Base-by-base conservation (phyloP, 2,329 filamentous ascomycete species). In the Ascochyta clinopodiicola region DNA sequence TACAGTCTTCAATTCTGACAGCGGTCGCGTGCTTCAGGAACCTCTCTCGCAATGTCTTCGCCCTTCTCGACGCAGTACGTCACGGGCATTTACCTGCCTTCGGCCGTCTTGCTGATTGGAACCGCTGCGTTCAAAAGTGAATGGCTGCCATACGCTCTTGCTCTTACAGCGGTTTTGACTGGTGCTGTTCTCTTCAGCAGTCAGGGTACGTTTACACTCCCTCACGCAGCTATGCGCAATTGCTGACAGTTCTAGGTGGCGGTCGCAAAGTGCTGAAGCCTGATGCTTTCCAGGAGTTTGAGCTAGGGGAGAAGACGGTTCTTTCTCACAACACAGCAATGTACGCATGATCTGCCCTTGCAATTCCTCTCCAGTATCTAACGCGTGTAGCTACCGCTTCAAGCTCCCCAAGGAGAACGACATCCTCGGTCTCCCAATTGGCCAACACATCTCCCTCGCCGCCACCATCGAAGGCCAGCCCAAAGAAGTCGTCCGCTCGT, bases 281-380 rank as follows among this genome's bases (percentile, higher is more conserved):
- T 29, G 87, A 88, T 66, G 83, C 84, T 45, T 97, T 96, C 85
- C 92, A 97, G 77, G 86, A 96, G 55, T 97, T 97, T 74, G 88
- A 91, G 75, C 88, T 99, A 68, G 88, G 90, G 78, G 91, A 98
- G 79, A 98, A 97, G 86, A 98, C 89, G 13, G 85, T 96, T 64
- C 88, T 98, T 71, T 96, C 94, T 29, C 95, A 98, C 86, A 99
- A 99, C 83, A 94, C 96, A 57, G 93, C 94, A 78, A 96, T 99
- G 90, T 92, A 79, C 72, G 85, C 78, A 22, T 24, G 3, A 2
- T 15, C 2, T 17, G 2, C n/a, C 19, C 3, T n/a, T 17, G 8
- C 21, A 13, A 13, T 10, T 15, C 13, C 10, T 13, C 6, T 12
- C 3, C 25, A 25, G n/a, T 2, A 22, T 51, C 60, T 65, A 47